phyloP scores from a whole-genome alignment of 2,329 filamentous ascomycete genomes.

The Hypoxylon sp. region DNA sequence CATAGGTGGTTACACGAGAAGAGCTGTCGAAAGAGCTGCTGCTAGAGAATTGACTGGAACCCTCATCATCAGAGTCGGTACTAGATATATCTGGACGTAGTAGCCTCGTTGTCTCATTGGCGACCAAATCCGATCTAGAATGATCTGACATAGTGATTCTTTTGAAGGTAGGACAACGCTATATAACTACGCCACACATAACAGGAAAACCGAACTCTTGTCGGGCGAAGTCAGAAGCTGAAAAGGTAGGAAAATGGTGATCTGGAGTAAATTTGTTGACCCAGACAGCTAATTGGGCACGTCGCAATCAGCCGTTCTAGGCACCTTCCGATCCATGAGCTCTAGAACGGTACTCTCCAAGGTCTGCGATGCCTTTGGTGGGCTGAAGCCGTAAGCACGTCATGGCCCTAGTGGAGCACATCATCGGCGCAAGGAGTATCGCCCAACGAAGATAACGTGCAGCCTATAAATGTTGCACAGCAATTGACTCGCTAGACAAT shows the following conservation, averaged over 20 bases:
- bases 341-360: background rate
- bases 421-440: conserved; percentile 4
- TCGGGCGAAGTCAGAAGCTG: background rate
- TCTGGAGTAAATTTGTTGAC: background rate
- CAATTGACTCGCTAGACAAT: conserved; percentile 6
- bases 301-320: background rate
- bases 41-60: conserved; percentile 16
- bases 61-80: conserved; percentile 3
- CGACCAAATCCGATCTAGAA: background rate
- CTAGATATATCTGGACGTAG: conserved; percentile 11
- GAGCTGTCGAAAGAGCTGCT: conserved; percentile 9
- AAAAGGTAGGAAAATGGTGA: background rate
- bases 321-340: background rate
- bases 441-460: background rate
- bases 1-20: conserved; percentile 18
- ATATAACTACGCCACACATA: background rate
- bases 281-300: background rate
- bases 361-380: background rate
- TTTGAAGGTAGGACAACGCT: background rate
- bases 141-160: conserved; percentile 12
- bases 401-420: conserved; percentile 31
- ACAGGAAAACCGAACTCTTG: background rate
- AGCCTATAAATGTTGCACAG: background rate
- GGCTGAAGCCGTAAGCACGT: conserved; percentile 30
- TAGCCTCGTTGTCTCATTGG: conserved; percentile 33